Evolutionary conservation across 768 basidiomycete species (phyloP).

Genomic region (Mycena amicta): DNA sequence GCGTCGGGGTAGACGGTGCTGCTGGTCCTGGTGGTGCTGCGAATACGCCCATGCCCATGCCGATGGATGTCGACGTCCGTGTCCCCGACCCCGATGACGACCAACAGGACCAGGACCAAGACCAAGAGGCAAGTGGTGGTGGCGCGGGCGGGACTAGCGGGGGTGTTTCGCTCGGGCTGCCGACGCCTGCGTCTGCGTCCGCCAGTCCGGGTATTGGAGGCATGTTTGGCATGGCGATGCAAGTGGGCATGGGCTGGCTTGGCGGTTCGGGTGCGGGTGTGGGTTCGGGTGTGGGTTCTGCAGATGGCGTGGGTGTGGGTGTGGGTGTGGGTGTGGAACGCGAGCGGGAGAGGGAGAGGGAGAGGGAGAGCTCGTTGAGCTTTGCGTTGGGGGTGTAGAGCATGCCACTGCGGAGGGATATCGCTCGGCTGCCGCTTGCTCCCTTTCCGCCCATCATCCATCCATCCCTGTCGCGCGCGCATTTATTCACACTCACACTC

Average conservation of each 20-base stretch:
- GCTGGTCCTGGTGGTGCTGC: constrained; percentile 6
- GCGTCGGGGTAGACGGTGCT: no score
- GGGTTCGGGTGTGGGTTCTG: no score
- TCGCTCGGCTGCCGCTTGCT: no score
- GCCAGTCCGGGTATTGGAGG: constrained; percentile 1
- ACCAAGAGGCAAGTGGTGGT: constrained; percentile 4
- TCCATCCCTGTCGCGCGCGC: no score
- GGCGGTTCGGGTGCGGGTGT: no score
- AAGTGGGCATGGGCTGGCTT: no score
- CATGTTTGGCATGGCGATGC: constrained; percentile 21
- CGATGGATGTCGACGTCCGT: not conserved
- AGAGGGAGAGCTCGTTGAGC: constrained; percentile 18
- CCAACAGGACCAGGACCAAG: not conserved
- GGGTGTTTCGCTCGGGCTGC: constrained; percentile 18
- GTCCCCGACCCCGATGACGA: constrained; percentile 1
- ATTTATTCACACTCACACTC: no score
- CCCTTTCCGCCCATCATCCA: no score
- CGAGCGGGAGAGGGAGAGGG: constrained; percentile 16
- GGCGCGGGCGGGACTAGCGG: constrained; percentile 16
- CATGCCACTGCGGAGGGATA: no score
- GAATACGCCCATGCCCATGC: not conserved
- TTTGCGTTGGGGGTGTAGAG: constrained; percentile 23
- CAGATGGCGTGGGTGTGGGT: no score
- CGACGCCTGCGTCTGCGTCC: not conserved
- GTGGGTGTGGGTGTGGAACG: no score